Base-by-base conservation (phyloP, 192 early-diverging fungal species). In the Funneliformis geosporum region DNA sequence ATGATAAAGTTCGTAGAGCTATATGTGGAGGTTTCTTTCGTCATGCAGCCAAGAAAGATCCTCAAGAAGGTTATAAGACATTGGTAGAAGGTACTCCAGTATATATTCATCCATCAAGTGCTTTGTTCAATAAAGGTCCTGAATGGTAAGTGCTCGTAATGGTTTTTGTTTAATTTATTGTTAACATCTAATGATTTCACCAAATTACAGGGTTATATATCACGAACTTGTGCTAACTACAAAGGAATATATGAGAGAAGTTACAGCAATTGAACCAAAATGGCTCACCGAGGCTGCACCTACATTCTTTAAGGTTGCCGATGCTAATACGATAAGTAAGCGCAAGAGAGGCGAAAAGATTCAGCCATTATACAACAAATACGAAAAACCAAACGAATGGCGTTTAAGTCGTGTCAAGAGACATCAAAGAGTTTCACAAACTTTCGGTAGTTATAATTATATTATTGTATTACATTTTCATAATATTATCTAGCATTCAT, bases 1-100 rank as follows among this genome's bases (percentile, higher is more conserved):
- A 94, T 84, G 94, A 96, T 61, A 96, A 96, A 74, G 97, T 99
- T 4, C 90, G 95, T 43, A 89, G 91, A 47, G 95, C 97, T 0
- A 90, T 99, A 28, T 94, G 94, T 61, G 94, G 93, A 23, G 98
- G 98, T 21, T 96, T 93, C 81, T 99, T 99, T 87, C 89, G 96
- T 27, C 93, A 99, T 81, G 93, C 96, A 0, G 98, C 98, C 76
- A 98, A 99, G 82, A 98, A 98, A 79, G 98, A 99, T 83, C 96
- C 97, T 4, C 95, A 97, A 84, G 98, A 99, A 85, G 97, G 98
- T 4, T 99, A 99, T 85, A 99, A 99, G 84, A 99, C 98, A 21
- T 87, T 99, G 25, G 89, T 98, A 1, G 98, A 99, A 86, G 96
- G 97, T 11, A 99, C 98, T 16, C 96, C 96, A 4, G 97, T 98